Percentiles rank a stretch among this genome's conserved stretches.
phyloP scores from a whole-genome alignment of 768 basidiomycete genomes.

The Obba rivulosa region DNA sequence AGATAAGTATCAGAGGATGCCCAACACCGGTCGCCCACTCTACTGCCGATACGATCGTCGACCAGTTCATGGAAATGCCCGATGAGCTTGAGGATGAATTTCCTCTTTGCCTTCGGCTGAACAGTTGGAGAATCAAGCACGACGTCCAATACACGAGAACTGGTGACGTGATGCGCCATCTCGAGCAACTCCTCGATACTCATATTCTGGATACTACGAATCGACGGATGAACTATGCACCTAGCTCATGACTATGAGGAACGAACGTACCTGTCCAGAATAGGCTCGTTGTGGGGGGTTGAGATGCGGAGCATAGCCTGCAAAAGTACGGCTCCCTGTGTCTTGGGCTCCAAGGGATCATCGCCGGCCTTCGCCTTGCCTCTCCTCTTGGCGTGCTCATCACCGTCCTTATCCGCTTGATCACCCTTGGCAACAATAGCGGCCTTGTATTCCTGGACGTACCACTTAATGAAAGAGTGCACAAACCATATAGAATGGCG shows the following conservation, averaged over 20 bases:
- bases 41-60: constrained; percentile 86
- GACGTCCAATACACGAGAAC: constrained; percentile 75
- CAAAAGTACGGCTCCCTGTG: constrained; percentile 81
- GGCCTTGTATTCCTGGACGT: constrained; percentile 19
- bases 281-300: constrained; percentile 58
- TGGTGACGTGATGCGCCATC: constrained; percentile 61
- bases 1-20: constrained; percentile 86
- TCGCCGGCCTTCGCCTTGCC: constrained; percentile 5
- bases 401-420: background rate
- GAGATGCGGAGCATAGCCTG: constrained; percentile 75
- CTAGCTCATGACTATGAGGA: background rate
- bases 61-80: constrained; percentile 77
- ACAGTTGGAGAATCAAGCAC: constrained; percentile 67
- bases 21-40: constrained; percentile 91
- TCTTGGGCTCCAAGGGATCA: constrained; percentile 53
- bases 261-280: constrained; percentile 59
- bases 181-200: constrained; percentile 52
- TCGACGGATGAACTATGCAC: background rate
- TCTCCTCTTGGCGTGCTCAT: constrained; percentile 18
- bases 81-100: constrained; percentile 69
- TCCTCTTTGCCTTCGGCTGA: constrained; percentile 56
- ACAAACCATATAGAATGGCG: constrained; percentile 6
- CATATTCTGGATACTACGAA: constrained; percentile 25
- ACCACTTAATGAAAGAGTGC: background rate
- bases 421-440: constrained; percentile 5